Base-by-base conservation (phyloP, 345 rosid species). In the Crucihimalaya himalaica region DNA sequence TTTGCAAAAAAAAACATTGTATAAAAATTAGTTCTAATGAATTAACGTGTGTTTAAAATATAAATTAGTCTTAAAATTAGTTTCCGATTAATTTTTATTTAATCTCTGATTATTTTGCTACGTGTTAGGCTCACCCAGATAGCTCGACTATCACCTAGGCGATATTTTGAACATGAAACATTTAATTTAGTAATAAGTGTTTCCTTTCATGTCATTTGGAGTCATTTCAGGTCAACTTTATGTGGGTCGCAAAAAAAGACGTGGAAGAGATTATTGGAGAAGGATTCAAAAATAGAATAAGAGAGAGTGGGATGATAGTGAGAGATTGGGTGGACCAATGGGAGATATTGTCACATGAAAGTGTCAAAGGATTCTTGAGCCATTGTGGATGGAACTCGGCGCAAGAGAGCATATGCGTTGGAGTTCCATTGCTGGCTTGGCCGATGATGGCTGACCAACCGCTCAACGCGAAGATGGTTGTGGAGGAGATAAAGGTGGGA, bases 301-400 rank as follows among this genome's bases (percentile, higher is more conserved):
- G 75, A 8, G 85, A 71, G 6, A 83, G 79, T 56, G 96, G 97
- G 8, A 52, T 87, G 39, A 68, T 93, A 35, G 85, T 87, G 51
- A 75, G 78, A 58, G 88, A 86, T 2, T 93, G 97, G 94, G 96
- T 93, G 3, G 82, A 90, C 10, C 94, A 91, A 58, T 77, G 71
- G 62, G 84, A 83, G 71, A 85, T 91, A 37, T 28, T 93, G 14
- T 39, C 15, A 61, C 97, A 93, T 81, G 70, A 25, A 8, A 81
- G 88, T 29, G 78, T 93, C 7, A 20, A 74, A 78, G 97, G 97
- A 20, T 89, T 87, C 40, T 39, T 90, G 63, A 90, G 92, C 35
- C 98, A 93, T 37, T 93, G 97, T 29, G 98, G 97, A 5, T 90
- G 97, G 98, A 93, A 90, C 62, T 93, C 98, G 4, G 80, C 77